phyloP scores from a whole-genome alignment of 2,329 filamentous ascomycete genomes.

The Hymenoscyphus infarciens region DNA sequence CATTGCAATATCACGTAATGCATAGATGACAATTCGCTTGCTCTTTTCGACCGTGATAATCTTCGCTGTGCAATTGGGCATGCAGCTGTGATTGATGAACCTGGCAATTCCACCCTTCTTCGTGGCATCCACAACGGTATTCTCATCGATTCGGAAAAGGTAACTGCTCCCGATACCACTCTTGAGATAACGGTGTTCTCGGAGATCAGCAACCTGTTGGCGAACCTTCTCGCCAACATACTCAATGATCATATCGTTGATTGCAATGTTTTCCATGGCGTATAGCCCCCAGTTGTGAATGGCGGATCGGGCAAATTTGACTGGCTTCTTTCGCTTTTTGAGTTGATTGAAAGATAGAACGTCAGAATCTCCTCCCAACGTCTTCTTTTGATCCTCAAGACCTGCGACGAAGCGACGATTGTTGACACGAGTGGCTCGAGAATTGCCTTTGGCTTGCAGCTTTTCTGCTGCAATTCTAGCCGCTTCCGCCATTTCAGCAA shows the following conservation, averaged over 20 bases:
- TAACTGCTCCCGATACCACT: conserved; percentile 97
- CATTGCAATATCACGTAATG: conserved; percentile 87
- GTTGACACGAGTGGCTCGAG: conserved; percentile 89
- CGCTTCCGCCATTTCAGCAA: conserved; percentile 63
- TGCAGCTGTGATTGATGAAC: conserved; percentile 98
- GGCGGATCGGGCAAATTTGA: conserved; percentile 94
- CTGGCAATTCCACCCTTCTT: conserved; percentile 97
- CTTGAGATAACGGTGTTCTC: conserved; percentile 87
- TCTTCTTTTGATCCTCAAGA: conserved; percentile 91
- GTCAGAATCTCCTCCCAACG: conserved; percentile 77
- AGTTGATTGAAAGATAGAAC: conserved; percentile 97
- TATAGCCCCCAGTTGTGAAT: conserved; percentile 99
- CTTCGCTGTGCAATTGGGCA: conserved; percentile 97
- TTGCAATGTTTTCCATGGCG: conserved; percentile 93
- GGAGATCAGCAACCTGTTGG: conserved; percentile 94
- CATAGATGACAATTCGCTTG: conserved; percentile 98
- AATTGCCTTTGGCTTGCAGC: conserved; percentile 80
- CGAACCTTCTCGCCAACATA: conserved; percentile 97
- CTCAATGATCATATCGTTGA: conserved; percentile 99
- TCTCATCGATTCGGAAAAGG: conserved; percentile 96
- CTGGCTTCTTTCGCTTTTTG: conserved; percentile 98
- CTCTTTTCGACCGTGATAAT: conserved; percentile 99
- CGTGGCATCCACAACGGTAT: conserved; percentile 94
- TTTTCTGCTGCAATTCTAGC: conserved; percentile 75
- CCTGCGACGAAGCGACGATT: conserved; percentile 93